These are phyloP conservation scores for Lachnellula hyalina DNA, from an alignment of 2,329 filamentous ascomycete genomes.

Conservation along the genomic window DNA sequence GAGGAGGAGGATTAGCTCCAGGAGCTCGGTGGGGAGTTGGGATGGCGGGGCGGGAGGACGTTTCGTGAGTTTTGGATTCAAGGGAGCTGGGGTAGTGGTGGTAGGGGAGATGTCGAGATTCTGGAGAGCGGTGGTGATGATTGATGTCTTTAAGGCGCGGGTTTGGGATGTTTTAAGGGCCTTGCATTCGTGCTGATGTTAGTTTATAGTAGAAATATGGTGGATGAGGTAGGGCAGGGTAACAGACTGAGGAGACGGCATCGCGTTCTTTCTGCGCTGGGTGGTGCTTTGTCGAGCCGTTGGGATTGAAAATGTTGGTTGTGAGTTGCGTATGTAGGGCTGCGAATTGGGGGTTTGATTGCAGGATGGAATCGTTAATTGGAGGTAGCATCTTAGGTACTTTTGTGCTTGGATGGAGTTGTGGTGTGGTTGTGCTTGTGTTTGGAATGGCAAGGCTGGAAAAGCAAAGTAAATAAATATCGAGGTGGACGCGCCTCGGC, in stretches of 20 bases:
- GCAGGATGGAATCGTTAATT: slow-evolving; percentile 48
- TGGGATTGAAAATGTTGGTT: slow-evolving; percentile 48
- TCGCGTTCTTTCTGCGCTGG: slow-evolving; percentile 46
- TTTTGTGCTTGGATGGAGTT: not conserved
- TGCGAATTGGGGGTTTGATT: slow-evolving; percentile 56
- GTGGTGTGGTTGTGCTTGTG: not conserved
- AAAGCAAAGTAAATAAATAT: not conserved
- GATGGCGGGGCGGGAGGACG: slow-evolving; percentile 2
- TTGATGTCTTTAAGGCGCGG: slow-evolving; percentile 42
- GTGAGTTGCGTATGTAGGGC: slow-evolving; percentile 51
- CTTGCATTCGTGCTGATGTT: slow-evolving; percentile 41
- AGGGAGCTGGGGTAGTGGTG: too few species aligned
- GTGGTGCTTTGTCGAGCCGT: slow-evolving; percentile 52
- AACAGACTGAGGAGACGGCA: slow-evolving; percentile 44
- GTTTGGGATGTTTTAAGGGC: slow-evolving; percentile 42
- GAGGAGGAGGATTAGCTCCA: slow-evolving; percentile 51
- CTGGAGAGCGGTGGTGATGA: slow-evolving; percentile 47
- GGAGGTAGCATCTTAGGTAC: slow-evolving; percentile 49
- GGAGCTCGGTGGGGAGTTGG: slow-evolving; percentile 39
- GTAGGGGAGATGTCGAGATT: slow-evolving; percentile 36
- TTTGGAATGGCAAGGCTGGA: too few species aligned
- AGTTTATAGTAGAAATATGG: not conserved
- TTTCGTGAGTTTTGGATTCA: too few species aligned
- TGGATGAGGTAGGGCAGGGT: not conserved
- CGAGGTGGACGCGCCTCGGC: not conserved